These are phyloP conservation scores for Ricinus communis DNA, from an alignment of 345 rosid species.

Conservation along the genomic window DNA sequence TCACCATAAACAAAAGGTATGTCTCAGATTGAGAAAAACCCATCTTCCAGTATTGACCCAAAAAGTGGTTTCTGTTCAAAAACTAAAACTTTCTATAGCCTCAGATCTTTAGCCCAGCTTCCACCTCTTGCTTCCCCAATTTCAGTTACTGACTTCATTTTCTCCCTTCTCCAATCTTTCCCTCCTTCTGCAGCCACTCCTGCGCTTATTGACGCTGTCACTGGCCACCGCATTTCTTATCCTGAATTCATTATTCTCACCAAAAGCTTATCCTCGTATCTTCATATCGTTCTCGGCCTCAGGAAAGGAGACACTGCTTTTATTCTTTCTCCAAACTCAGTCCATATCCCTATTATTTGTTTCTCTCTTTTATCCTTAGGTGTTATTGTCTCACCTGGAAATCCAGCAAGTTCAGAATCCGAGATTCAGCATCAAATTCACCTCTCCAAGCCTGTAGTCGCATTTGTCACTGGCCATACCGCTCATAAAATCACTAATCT, in stretches of 20 bases:
- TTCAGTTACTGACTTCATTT: slow-evolving; percentile 40
- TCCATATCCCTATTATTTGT: slow-evolving; percentile 51
- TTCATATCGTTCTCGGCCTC: slow-evolving; percentile 33
- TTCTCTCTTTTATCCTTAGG: slow-evolving; percentile 57
- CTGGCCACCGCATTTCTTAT: slow-evolving; percentile 39
- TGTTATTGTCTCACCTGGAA: slow-evolving; percentile 48
- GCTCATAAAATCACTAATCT: slow-evolving; percentile 40
- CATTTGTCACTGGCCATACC: slow-evolving; percentile 39
- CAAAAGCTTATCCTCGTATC: slow-evolving; percentile 32
- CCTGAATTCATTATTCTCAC: slow-evolving; percentile 38
- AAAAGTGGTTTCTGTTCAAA: slow-evolving; percentile 42
- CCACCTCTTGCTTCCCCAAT: slow-evolving; percentile 32
- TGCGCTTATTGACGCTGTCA: slow-evolving; percentile 43
- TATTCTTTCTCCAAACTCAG: slow-evolving; percentile 43
- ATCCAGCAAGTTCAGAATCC: slow-evolving; percentile 39
- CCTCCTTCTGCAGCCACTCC: slow-evolving; percentile 37
- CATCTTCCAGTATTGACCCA: slow-evolving; percentile 18
- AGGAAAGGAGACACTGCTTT: slow-evolving; percentile 47
- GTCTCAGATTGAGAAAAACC: too few relatives aligned
- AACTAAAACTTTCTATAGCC: slow-evolving; percentile 42
- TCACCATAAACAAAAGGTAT: too few relatives aligned
- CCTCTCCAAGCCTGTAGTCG: slow-evolving; percentile 51
- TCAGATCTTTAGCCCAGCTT: slow-evolving; percentile 34
- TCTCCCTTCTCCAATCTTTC: slow-evolving; percentile 38
- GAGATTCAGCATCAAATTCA: slow-evolving; percentile 45